Evolutionary conservation across 257 asterid species (phyloP).

Genomic region (Cruciata laevipes): DNA sequence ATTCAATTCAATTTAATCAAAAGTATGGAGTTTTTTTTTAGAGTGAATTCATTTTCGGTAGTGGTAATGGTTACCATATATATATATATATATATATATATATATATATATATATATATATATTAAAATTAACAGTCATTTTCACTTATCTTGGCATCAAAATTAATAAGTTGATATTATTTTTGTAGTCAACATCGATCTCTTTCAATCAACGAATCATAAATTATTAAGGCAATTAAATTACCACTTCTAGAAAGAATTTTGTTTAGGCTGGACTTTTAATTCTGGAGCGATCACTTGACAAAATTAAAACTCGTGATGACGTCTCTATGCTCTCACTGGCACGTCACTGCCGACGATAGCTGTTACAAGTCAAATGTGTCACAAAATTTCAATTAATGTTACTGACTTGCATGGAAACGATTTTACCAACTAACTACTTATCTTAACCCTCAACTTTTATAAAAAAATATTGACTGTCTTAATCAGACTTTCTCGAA

Average conservation of each 20-base stretch:
- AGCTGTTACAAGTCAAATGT: background rate
- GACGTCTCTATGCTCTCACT: background rate
- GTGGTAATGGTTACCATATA: too few species aligned
- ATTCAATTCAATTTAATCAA: too few species aligned
- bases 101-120: too few species aligned
- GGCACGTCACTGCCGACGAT: slow-evolving; percentile 1
- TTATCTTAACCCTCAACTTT: too few species aligned
- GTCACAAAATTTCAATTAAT: background rate
- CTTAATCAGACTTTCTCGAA: too few species aligned
- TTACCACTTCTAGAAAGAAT: background rate
- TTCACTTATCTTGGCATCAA: background rate
- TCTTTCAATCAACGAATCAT: background rate
- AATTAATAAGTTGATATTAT: too few species aligned
- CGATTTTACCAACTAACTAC: background rate
- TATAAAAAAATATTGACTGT: too few species aligned
- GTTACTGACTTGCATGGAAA: background rate
- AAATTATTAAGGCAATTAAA: background rate
- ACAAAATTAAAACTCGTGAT: background rate
- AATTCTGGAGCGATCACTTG: background rate
- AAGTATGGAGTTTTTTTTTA: too few species aligned
- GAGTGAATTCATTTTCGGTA: too few species aligned
- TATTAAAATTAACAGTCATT: background rate
- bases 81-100: too few species aligned
- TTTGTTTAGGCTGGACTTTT: background rate
- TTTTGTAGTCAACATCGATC: background rate